These are phyloP conservation scores for Cylindrotheca closterium DNA, from an alignment of 108 stramenopile genomes.

Conservation along the genomic window DNA sequence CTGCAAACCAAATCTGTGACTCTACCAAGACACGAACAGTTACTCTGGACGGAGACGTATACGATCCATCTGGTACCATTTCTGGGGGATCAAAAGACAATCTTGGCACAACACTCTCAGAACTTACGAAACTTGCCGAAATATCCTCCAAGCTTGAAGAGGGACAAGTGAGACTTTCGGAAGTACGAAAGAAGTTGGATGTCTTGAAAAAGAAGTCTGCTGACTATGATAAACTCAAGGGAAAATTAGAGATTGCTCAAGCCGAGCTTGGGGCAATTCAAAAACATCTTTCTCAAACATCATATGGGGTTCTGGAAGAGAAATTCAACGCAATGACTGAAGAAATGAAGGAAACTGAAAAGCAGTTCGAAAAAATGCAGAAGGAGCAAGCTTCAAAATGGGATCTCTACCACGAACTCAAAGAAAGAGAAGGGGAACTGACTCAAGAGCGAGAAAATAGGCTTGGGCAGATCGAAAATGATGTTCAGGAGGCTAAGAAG, in stretches of 20 bases:
- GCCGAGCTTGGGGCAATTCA: conserved; percentile 73
- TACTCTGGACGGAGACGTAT: conserved; percentile 96
- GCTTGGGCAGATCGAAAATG: conserved; percentile 66
- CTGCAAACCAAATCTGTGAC: conserved; percentile 93
- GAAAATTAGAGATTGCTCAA: conserved; percentile 67
- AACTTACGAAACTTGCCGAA: conserved; percentile 59
- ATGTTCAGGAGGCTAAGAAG: conserved; percentile 73
- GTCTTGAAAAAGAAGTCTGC: conserved; percentile 44
- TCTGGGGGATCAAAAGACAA: conserved; percentile 89
- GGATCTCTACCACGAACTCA: conserved; percentile 77
- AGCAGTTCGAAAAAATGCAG: conserved; percentile 69
- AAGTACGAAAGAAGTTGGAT: conserved; percentile 47
- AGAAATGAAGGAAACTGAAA: conserved; percentile 63
- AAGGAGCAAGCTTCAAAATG: conserved; percentile 71
- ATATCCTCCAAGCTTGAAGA: conserved; percentile 48
- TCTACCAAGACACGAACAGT: conserved; percentile 89
- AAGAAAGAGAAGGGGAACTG: conserved; percentile 80
- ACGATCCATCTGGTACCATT: conserved; percentile 97
- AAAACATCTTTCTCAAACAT: conserved; percentile 88
- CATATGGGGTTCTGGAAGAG: conserved; percentile 76
- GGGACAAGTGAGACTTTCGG: conserved; percentile 41
- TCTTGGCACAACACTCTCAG: conserved; percentile 79
- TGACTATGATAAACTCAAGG: conserved; percentile 61
- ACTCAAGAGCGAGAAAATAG: conserved; percentile 75
- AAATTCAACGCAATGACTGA: conserved; percentile 66